A percentile compares a stretch with the other conserved stretches of the same genome.
These are phyloP conservation scores for Penicilliopsis zonata DNA, from an alignment of 495 filamentous ascomycete genomes.

Conservation along the genomic window DNA sequence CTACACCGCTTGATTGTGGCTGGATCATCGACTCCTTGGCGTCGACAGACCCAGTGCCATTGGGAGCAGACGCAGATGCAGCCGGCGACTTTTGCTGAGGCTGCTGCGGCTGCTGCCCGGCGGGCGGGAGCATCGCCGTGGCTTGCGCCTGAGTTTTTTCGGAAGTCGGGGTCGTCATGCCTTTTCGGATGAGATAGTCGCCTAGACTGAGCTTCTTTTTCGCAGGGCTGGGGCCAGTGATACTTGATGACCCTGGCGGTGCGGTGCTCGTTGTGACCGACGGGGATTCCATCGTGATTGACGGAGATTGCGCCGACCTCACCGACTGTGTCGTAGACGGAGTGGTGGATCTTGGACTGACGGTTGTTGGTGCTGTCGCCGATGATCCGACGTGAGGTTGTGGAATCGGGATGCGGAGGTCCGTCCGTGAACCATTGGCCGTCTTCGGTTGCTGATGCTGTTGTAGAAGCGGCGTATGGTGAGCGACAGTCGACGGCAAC, in stretches of 20 bases:
- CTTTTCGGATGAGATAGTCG: slow-evolving; percentile 46
- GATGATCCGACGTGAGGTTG: too few species aligned
- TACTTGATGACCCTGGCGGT: slow-evolving; percentile 15
- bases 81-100: slow-evolving; percentile 12
- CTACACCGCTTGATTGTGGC: slow-evolving; percentile 10
- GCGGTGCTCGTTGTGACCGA: slow-evolving; percentile 11
- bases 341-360: slow-evolving; percentile 21
- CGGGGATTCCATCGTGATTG: slow-evolving; percentile 16
- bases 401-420: slow-evolving; percentile 30
- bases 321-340: too few species aligned
- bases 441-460: too few species aligned
- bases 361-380: slow-evolving; percentile 8
- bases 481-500: slow-evolving; percentile 28
- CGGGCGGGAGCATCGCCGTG: slow-evolving; percentile 9
- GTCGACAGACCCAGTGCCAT: too few species aligned
- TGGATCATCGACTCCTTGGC: slow-evolving; percentile 2
- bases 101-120: neutral
- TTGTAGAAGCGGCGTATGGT: slow-evolving; percentile 24
- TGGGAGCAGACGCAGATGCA: slow-evolving; percentile 1
- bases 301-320: slow-evolving; percentile 24
- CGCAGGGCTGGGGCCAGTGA: slow-evolving; percentile 42
- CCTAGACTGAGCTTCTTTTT: slow-evolving; percentile 60
- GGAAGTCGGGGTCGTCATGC: slow-evolving; percentile 26
- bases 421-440: slow-evolving; percentile 12
- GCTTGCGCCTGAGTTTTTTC: slow-evolving; percentile 25